These are phyloP conservation scores for Debaryomycetaceae sp. DNA, from an alignment of 1,139 yeast genomes.

Conservation along the genomic window DNA sequence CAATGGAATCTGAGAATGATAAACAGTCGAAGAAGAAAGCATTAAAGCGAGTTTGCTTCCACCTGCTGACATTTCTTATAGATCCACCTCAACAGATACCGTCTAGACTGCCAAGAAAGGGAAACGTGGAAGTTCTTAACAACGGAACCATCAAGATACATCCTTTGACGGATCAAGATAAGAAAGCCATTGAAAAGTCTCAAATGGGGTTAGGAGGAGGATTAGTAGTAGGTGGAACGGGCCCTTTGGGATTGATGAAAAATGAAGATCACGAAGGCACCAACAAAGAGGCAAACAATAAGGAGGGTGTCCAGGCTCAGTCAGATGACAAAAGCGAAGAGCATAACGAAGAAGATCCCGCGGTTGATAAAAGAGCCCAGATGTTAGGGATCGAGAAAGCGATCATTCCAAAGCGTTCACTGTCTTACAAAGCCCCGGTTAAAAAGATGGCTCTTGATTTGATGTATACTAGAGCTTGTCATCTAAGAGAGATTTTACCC, in stretches of 20 bases:
- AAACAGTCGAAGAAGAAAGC: conserved; percentile 21
- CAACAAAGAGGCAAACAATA: conserved; percentile 6
- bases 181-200: conserved; percentile 39
- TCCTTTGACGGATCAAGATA: conserved; percentile 62
- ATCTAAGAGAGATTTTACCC: conserved; percentile 67
- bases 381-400: conserved; percentile 48
- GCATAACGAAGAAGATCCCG: conserved; percentile 34
- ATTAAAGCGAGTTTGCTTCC: conserved; percentile 69
- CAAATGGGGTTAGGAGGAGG: conserved; percentile 62
- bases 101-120: conserved; percentile 60
- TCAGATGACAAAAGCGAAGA: conserved; percentile 26
- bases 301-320: conserved; percentile 11
- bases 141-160: conserved; percentile 61
- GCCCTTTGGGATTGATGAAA: conserved; percentile 46
- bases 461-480: conserved; percentile 74
- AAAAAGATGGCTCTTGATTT: conserved; percentile 55
- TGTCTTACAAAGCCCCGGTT: conserved; percentile 32
- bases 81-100: conserved; percentile 75
- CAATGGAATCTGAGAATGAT: neutral
- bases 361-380: conserved; percentile 40
- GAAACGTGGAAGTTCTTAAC: conserved; percentile 63
- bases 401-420: conserved; percentile 21
- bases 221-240: conserved; percentile 76
- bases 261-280: conserved; percentile 16
- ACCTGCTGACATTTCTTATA: conserved; percentile 64